Conservation (phyloP, 768 basidiomycete genomes). For the Termitomyces sp. region DNA sequence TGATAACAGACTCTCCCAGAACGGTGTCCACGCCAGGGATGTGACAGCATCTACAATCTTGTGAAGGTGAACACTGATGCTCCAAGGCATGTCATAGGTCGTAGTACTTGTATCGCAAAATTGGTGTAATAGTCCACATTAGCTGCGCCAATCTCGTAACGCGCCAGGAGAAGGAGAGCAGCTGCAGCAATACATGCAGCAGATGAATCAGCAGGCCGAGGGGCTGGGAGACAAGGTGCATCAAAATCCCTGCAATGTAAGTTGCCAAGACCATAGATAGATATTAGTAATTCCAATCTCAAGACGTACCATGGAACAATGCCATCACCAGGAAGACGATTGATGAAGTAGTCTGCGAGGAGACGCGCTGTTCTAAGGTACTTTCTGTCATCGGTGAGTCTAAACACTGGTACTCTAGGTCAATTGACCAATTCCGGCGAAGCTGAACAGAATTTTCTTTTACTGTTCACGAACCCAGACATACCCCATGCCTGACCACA, state of each 20-base stretch:
- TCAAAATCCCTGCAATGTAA: constrained; percentile 57
- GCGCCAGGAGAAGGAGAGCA: constrained; percentile 53
- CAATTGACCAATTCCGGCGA: background rate
- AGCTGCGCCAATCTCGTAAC: constrained; percentile 27
- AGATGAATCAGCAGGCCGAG: constrained; percentile 62
- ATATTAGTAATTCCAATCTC: background rate
- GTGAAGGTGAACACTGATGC: background rate
- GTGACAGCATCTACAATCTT: constrained; percentile 14
- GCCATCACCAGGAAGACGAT: constrained; percentile 51
- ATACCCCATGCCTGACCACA: constrained; percentile 71
- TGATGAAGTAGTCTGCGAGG: constrained; percentile 55
- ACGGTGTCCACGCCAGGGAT: constrained; percentile 13
- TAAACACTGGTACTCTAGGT: constrained; percentile 42
- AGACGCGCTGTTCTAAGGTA: constrained; percentile 58
- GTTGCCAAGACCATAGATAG: background rate
- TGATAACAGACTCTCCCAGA: constrained; percentile 15
- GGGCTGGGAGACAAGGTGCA: constrained; percentile 47
- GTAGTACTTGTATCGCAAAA: constrained; percentile 40
- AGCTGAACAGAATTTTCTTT: constrained; percentile 17
- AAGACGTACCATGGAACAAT: constrained; percentile 58
- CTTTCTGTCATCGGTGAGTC: constrained; percentile 37
- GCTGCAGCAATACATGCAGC: constrained; percentile 60
- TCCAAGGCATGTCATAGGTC: background rate
- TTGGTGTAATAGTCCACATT: constrained; percentile 35
- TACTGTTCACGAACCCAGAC: constrained; percentile 66